Evolutionary conservation across 2,329 filamentous ascomycete genomes (phyloP), one percentile per base, ranked within the genome.

Genomic region (Ophiocordyceps camponoti-floridani): DNA sequence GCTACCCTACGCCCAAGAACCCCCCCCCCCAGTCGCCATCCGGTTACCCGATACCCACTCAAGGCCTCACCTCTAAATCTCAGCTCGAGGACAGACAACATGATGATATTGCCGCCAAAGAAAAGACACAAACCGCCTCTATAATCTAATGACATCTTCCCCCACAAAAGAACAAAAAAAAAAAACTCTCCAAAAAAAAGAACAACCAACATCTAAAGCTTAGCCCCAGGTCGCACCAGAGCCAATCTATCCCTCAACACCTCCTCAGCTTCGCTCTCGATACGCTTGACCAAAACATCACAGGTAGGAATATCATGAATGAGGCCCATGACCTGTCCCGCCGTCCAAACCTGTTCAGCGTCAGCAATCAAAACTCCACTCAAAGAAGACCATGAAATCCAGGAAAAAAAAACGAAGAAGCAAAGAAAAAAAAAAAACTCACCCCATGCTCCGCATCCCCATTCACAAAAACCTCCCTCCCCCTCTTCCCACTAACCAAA

Each of bases 401-500:
- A 3, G 23, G 23, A 3, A 3, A 23, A 23, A 23, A 5, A 23
- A 23, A 23, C 23, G 41, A 42, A n/a, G n/a, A n/a, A n/a, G n/a
- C 23, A 7, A 23, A 11, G n/a, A 12, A 26, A n/a, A 33, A 16
- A 10, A n/a, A 27, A 8, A 12, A 8, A 77, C 80, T 69, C 72
- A 88, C 88, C 45, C 91, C 91, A 59, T 77, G 85, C 56, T 98
- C 83, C 44, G 84, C 75, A 58, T 98, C 91, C 16, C 91, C 91
- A 48, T 88, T 94, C 51, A 88, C 58, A 62, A 95, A 96, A 6
- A 96, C 91, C 68, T 95, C 75, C 49, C 84, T 75, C 30, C 91
- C 91, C 50, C 91, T 73, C 74, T 94, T 84, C 5, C 91, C 91
- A 58, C 84, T 94, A 30, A 98, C 85, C 54, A 77, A 82, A 28